phyloP scores from a whole-genome alignment of 2,329 filamentous ascomycete genomes.

The Phymatotrichopsis omnivora region DNA sequence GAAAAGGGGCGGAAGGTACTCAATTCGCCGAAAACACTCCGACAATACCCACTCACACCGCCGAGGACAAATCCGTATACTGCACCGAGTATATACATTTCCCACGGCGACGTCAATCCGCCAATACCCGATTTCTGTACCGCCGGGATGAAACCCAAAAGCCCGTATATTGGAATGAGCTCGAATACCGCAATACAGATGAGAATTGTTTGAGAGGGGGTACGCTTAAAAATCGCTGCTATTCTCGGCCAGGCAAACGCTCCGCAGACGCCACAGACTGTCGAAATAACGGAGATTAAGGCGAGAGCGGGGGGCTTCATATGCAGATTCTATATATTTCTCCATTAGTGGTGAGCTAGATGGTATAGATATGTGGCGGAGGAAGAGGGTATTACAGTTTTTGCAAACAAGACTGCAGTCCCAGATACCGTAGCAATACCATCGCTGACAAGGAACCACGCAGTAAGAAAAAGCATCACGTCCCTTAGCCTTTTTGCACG shows the following conservation, averaged over 20 bases:
- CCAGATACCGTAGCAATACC: constrained; percentile 90
- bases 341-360: constrained; percentile 16
- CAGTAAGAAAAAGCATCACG: constrained; percentile 66
- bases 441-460: constrained; percentile 92
- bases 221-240: constrained; percentile 57
- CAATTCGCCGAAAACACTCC: constrained; percentile 82
- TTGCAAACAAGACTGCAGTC: constrained; percentile 90
- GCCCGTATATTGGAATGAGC: constrained; percentile 81
- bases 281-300: constrained; percentile 88
- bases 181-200: constrained; percentile 88
- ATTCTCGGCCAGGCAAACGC: constrained; percentile 83
- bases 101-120: constrained; percentile 73
- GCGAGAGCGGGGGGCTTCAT: constrained; percentile 85
- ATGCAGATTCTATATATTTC: constrained; percentile 46
- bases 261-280: constrained; percentile 69
- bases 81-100: constrained; percentile 87
- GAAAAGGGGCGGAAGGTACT: constrained; percentile 35
- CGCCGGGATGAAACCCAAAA: constrained; percentile 76
- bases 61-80: constrained; percentile 91
- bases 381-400: constrained; percentile 48
- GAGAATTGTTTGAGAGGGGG: constrained; percentile 78
- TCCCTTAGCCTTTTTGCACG: constrained; percentile 64
- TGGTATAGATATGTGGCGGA: constrained; percentile 2
- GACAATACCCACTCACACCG: constrained; percentile 84
- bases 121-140: constrained; percentile 63